These are phyloP conservation scores for Bipolaris victoriae DNA, from an alignment of 2,329 filamentous ascomycete genomes.

Conservation along the genomic window DNA sequence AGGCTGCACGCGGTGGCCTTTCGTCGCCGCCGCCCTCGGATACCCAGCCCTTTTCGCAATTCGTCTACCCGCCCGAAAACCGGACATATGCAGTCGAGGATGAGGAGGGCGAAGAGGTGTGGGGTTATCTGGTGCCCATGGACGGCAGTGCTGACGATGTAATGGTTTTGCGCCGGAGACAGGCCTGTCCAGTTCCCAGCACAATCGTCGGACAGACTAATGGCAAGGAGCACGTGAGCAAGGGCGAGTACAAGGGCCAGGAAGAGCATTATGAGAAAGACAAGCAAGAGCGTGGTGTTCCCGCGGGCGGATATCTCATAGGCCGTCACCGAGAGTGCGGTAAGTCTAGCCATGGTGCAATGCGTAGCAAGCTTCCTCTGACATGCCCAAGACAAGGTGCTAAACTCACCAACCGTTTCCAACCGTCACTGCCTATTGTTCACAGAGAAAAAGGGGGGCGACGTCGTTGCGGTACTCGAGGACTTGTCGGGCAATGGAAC, in stretches of 20 bases:
- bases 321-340: slow-evolving; percentile 93
- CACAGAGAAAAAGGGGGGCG: slow-evolving; percentile 64
- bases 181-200: slow-evolving; percentile 67
- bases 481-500: slow-evolving; percentile 96
- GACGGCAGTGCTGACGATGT: slow-evolving; percentile 71
- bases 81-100: slow-evolving; percentile 84
- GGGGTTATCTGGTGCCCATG: slow-evolving; percentile 91
- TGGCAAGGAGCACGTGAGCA: slow-evolving; percentile 55
- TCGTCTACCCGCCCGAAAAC: slow-evolving; percentile 71
- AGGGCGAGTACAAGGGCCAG: slow-evolving; percentile 62
- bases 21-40: slow-evolving; percentile 72
- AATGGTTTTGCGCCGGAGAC: slow-evolving; percentile 77
- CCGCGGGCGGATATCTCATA: slow-evolving; percentile 85
- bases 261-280: slow-evolving; percentile 67
- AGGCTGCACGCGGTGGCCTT: slow-evolving; percentile 50
- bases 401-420: slow-evolving; percentile 81
- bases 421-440: slow-evolving; percentile 82
- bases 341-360: slow-evolving; percentile 55
- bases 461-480: slow-evolving; percentile 75
- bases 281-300: slow-evolving; percentile 59
- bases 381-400: slow-evolving; percentile 65
- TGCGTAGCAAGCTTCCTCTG: slow-evolving; percentile 11
- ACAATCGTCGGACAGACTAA: slow-evolving; percentile 47
- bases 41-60: slow-evolving; percentile 82
- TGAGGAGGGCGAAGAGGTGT: slow-evolving; percentile 83